Evolutionary conservation across 2,329 filamentous ascomycete genomes (phyloP).

Genomic region (Phialemoniopsis sp.): DNA sequence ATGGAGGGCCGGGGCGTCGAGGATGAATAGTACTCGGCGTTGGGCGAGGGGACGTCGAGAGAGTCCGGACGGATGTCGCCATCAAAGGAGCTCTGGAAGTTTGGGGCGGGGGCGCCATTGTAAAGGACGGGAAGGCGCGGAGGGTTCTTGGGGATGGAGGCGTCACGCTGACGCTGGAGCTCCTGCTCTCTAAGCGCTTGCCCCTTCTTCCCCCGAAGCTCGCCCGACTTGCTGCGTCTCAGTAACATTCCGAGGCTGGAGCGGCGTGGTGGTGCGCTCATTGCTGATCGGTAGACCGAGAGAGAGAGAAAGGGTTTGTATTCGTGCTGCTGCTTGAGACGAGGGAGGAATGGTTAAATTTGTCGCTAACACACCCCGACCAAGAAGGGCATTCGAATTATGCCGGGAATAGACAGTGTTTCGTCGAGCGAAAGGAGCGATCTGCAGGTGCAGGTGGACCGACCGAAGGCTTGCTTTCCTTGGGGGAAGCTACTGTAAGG

Average conservation of each 20-base stretch:
- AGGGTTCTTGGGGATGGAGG: constrained; percentile 38
- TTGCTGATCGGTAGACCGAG: constrained; percentile 10
- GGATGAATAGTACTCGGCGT: constrained; percentile 27
- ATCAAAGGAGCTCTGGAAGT: constrained; percentile 40
- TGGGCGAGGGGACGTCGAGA: constrained; percentile 52
- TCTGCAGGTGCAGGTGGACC: no score
- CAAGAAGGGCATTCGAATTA: no score
- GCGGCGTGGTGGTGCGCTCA: constrained; percentile 31
- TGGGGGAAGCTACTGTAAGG: no score
- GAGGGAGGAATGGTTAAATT: no score
- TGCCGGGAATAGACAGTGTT: no score
- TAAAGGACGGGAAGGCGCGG: constrained; percentile 50
- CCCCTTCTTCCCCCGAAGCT: constrained; percentile 59
- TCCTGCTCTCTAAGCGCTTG: constrained; percentile 48
- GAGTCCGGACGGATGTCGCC: constrained; percentile 63
- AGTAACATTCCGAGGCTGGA: constrained; percentile 57
- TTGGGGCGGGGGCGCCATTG: constrained; percentile 39
- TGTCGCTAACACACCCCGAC: no score
- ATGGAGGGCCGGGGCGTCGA: constrained; percentile 45
- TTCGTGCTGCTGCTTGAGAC: no score
- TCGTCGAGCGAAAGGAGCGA: no score
- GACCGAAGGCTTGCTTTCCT: no score
- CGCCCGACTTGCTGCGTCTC: constrained; percentile 64
- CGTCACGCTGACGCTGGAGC: constrained; percentile 45
- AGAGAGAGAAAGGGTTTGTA: no score